These are phyloP conservation scores for Dictyostelium discoideum DNA, from an alignment of 78 protist genomes.

Conservation along the genomic window DNA sequence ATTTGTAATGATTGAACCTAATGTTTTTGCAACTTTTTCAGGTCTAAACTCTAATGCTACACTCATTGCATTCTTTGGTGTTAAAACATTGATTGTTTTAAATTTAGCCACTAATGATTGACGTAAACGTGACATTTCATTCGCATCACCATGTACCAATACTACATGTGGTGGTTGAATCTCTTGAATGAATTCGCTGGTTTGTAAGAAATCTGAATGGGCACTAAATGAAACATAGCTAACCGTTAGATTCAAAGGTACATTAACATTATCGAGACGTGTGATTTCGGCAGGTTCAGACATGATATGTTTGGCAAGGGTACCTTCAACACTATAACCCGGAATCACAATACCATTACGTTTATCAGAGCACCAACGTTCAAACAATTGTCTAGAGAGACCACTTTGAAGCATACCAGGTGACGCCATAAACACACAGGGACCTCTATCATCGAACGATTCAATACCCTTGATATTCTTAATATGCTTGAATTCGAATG, in stretches of 20 bases:
- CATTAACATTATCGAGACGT: conserved; percentile 15
- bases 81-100: conserved; percentile 39
- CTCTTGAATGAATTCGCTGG: conserved; percentile 89
- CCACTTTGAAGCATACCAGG: conserved; percentile 97
- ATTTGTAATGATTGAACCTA: conserved; percentile 42
- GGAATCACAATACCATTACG: conserved; percentile 93
- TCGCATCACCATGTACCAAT: conserved; percentile 95
- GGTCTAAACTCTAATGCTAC: conserved; percentile 64
- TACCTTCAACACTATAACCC: conserved; percentile 97
- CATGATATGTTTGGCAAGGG: conserved; percentile 91
- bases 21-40: conserved; percentile 70
- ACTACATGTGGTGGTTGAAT: conserved; percentile 88
- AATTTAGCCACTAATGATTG: conserved; percentile 60
- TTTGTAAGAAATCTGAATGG: conserved; percentile 95
- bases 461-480: conserved; percentile 72
- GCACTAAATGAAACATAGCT: conserved; percentile 95
- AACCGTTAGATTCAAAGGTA: conserved; percentile 83
- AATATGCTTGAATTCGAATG: conserved; percentile 95
- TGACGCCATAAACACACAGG: conserved; percentile 96
- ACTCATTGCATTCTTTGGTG: conserved; percentile 70
- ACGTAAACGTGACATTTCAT: conserved; percentile 87
- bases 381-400: conserved; percentile 93
- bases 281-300: conserved; percentile 59
- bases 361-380: conserved; percentile 89
- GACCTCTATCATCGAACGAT: conserved; percentile 87